Conservation (phyloP, 345 rosid genomes). For the Salix brachista region DNA sequence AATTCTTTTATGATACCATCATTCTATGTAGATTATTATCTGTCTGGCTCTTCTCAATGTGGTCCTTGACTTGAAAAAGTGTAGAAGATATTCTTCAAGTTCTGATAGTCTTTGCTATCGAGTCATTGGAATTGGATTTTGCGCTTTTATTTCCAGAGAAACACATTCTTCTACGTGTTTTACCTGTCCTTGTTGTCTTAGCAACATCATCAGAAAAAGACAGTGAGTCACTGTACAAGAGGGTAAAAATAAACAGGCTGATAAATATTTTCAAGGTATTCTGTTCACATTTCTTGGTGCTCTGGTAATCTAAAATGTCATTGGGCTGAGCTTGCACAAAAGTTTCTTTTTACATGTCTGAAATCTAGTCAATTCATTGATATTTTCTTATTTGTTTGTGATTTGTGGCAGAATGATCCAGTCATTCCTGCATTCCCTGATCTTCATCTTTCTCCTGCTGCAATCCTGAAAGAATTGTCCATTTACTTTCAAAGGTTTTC, state of each 20-base stretch:
- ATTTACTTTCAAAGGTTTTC: constrained; percentile 78
- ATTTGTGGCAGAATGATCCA: constrained; percentile 79
- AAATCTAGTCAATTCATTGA: background rate
- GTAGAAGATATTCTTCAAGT: constrained; percentile 98
- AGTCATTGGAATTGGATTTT: constrained; percentile 94
- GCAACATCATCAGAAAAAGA: constrained; percentile 98
- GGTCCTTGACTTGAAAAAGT: constrained; percentile 61
- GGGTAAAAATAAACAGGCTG: constrained; percentile 91
- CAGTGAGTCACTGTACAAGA: constrained; percentile 86
- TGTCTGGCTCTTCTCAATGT: constrained; percentile 4
- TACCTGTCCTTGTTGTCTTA: constrained; percentile 94
- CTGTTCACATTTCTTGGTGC: constrained; percentile 8
- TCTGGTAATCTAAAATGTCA: background rate
- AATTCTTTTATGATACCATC: background rate
- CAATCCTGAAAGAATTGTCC: constrained; percentile 88
- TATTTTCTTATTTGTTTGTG: constrained; percentile 4
- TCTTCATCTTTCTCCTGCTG: constrained; percentile 98
- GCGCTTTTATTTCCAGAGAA: constrained; percentile 91
- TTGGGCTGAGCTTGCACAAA: background rate
- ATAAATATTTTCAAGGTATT: constrained; percentile 90
- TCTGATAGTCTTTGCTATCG: constrained; percentile 93
- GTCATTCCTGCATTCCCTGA: constrained; percentile 98
- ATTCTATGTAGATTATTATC: background rate
- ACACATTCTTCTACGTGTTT: constrained; percentile 91
- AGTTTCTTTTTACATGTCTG: constrained; percentile 1